Conservation (phyloP, 768 basidiomycete species). For the Mycena galopus region DNA sequence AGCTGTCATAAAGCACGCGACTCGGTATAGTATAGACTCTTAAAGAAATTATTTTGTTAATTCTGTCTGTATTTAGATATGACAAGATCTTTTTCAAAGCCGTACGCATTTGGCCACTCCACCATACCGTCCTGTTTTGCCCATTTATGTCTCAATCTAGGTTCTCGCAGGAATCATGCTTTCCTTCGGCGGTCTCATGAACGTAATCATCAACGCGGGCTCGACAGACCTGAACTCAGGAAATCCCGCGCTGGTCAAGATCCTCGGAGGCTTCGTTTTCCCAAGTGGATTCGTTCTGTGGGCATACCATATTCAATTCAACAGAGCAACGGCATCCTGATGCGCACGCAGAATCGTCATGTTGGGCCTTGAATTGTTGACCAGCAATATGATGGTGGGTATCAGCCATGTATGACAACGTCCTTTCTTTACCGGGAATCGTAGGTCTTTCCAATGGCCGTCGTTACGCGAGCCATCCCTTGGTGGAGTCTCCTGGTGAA, state of each 20-base stretch:
- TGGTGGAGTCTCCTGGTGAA: conserved; percentile 78
- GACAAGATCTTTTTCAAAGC: conserved; percentile 77
- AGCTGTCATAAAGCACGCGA: conserved; percentile 72
- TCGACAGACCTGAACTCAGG: conserved; percentile 59
- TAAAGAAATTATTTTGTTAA: too few relatives aligned
- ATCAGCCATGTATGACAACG: too few relatives aligned
- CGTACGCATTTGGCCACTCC: conserved; percentile 53
- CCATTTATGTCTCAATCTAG: conserved; percentile 46
- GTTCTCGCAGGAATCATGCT: conserved; percentile 78
- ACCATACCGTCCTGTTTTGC: background rate
- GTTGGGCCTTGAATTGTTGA: conserved; percentile 76
- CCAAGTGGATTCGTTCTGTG: conserved; percentile 84
- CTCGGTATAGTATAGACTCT: too few relatives aligned
- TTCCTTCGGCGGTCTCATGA: conserved; percentile 77
- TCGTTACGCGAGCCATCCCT: conserved; percentile 69
- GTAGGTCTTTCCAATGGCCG: conserved; percentile 79
- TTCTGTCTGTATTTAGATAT: too few relatives aligned
- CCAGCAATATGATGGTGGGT: conserved; percentile 81
- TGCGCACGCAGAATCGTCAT: conserved; percentile 69
- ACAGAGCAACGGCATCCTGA: background rate
- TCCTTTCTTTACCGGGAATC: background rate
- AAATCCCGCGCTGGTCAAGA: conserved; percentile 77
- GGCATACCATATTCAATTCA: conserved; percentile 26
- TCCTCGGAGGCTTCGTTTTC: conserved; percentile 78
- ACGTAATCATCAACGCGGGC: conserved; percentile 71